Evolutionary conservation across 2,329 filamentous ascomycete species (phyloP).

Genomic region (Cercospora zeae-maydis): DNA sequence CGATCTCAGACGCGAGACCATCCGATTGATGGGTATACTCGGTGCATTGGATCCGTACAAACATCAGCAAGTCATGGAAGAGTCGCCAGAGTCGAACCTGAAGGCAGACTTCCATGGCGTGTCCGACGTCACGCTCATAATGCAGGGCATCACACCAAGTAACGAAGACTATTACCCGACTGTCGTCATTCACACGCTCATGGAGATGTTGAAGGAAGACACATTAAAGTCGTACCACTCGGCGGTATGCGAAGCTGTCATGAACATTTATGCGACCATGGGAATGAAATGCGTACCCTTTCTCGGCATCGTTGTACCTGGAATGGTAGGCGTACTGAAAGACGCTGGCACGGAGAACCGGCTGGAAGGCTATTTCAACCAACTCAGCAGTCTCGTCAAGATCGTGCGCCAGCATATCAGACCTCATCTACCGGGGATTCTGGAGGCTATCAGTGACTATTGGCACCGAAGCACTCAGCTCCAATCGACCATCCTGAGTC

Average conservation of each 20-base stretch:
- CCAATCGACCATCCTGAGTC: slow-evolving; percentile 83
- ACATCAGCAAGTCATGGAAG: slow-evolving; percentile 90
- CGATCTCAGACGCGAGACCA: slow-evolving; percentile 83
- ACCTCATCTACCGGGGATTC: slow-evolving; percentile 81
- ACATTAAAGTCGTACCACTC: slow-evolving; percentile 90
- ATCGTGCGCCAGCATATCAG: slow-evolving; percentile 97
- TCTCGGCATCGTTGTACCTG: slow-evolving; percentile 87
- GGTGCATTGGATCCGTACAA: slow-evolving; percentile 95
- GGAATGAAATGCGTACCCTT: slow-evolving; percentile 95
- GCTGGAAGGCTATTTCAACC: slow-evolving; percentile 95
- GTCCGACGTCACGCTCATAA: slow-evolving; percentile 95
- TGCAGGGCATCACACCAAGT: slow-evolving; percentile 92
- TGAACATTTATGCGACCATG: slow-evolving; percentile 96
- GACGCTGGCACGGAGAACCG: slow-evolving; percentile 63
- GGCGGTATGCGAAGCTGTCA: slow-evolving; percentile 92
- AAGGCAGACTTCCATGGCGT: slow-evolving; percentile 63
- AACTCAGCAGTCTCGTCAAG: slow-evolving; percentile 84
- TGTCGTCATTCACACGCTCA: slow-evolving; percentile 91
- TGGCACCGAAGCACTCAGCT: slow-evolving; percentile 79
- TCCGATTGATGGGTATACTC: slow-evolving; percentile 92
- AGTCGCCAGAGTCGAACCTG: slow-evolving; percentile 75
- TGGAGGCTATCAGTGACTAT: slow-evolving; percentile 81
- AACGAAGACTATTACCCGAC: slow-evolving; percentile 99
- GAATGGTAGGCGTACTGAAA: slow-evolving; percentile 84
- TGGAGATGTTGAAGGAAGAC: slow-evolving; percentile 85